A percentile compares a stretch with the other conserved stretches of the same genome.
Evolutionary conservation across 2,329 filamentous ascomycete genomes (phyloP).

Genomic region (Alternaria tenuissima): DNA sequence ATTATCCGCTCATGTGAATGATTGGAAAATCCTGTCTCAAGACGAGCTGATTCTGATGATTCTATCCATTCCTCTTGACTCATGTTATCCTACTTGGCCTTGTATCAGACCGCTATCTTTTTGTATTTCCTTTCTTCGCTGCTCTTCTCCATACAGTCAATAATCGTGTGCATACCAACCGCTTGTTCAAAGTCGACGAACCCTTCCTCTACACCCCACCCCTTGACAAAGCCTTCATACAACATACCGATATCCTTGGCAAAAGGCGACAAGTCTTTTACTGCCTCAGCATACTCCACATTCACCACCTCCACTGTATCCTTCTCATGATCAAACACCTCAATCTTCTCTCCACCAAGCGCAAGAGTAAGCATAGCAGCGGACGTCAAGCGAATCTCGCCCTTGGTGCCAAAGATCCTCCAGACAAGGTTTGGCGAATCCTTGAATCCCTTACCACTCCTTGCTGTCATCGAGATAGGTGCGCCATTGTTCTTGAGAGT

Average conservation of each 20-base stretch:
- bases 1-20: neutral
- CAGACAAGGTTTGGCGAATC: neutral
- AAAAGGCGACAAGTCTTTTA: constrained; percentile 49
- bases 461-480: neutral
- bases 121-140: neutral
- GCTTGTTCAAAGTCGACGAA: neutral
- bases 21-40: neutral
- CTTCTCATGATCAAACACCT: constrained; percentile 55
- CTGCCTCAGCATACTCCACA: constrained; percentile 58
- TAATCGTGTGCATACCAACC: neutral
- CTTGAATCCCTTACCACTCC: neutral
- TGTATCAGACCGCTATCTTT: neutral
- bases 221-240: constrained; percentile 64
- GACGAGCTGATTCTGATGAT: neutral
- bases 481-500: neutral
- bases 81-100: neutral
- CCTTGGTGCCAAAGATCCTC: neutral
- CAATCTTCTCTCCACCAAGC: constrained; percentile 53
- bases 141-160: neutral
- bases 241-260: constrained; percentile 61
- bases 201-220: constrained; percentile 20
- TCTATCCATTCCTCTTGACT: no score
- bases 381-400: neutral
- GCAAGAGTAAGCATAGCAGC: constrained; percentile 35
- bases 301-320: constrained; percentile 56